phyloP scores from a whole-genome alignment of 1,284 basidiomycete species.

The Hymenochaete sp. region DNA sequence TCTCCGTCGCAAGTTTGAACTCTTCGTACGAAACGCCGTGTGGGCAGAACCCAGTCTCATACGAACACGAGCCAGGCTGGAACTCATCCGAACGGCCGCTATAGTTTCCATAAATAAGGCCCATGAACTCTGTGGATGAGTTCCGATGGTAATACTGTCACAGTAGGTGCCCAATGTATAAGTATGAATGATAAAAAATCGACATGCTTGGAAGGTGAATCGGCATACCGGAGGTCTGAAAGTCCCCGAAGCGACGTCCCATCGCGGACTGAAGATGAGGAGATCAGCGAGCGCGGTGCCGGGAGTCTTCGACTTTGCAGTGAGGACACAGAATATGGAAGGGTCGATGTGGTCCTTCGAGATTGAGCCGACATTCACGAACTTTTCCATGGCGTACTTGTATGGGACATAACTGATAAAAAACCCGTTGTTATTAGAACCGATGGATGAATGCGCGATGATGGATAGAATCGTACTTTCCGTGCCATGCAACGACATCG shows the following conservation, averaged over 20 bases:
- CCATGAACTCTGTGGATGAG: conserved; percentile 53
- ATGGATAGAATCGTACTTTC: conserved; percentile 9
- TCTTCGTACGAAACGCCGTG: conserved; percentile 54
- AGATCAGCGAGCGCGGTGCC: conserved; percentile 53
- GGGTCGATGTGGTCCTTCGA: conserved; percentile 59
- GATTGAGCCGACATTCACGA: conserved; percentile 57
- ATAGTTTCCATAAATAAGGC: conserved; percentile 49
- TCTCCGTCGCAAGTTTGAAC: conserved; percentile 45
- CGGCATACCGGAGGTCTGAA: conserved; percentile 33
- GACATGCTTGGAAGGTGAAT: conserved; percentile 15
- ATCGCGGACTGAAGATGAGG: conserved; percentile 53
- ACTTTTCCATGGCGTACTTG: conserved; percentile 62
- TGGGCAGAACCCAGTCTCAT: conserved; percentile 53
- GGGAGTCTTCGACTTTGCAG: conserved; percentile 49
- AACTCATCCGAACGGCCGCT: conserved; percentile 55
- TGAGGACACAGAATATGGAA: conserved; percentile 57
- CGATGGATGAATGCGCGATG: no score
- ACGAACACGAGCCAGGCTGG: conserved; percentile 49
- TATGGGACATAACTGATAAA: conserved; percentile 55
- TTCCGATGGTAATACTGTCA: conserved; percentile 60
- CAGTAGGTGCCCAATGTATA: background rate
- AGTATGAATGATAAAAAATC: conserved; percentile 1
- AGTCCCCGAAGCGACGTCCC: conserved; percentile 49
- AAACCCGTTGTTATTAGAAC: no score
- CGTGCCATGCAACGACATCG: conserved; percentile 63